Percentiles rank a stretch among this genome's conserved stretches.
phyloP scores from a whole-genome alignment of 441 rosid species.

The Erodium texanum region DNA sequence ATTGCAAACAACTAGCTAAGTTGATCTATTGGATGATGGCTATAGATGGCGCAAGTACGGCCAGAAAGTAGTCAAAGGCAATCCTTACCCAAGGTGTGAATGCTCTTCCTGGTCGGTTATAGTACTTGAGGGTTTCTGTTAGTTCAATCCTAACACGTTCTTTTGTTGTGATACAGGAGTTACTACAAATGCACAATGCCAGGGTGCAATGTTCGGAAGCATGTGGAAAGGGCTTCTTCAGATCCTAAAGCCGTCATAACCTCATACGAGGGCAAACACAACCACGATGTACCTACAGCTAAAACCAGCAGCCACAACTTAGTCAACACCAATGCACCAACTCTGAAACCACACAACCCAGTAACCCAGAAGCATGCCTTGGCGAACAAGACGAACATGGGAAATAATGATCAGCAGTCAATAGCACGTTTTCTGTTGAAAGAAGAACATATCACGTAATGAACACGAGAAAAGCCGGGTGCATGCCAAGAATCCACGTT shows the following conservation, averaged over 20 bases:
- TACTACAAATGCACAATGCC: conserved; percentile 81
- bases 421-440: conserved; percentile 29
- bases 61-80: conserved; percentile 95
- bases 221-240: conserved; percentile 75
- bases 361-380: conserved; percentile 24
- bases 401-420: conserved; percentile 30
- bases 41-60: conserved; percentile 99
- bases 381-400: conserved; percentile 22
- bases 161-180: conserved; percentile 47
- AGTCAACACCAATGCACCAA: conserved; percentile 33
- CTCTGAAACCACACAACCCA: conserved; percentile 29
- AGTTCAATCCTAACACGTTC: background rate
- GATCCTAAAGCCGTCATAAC: conserved; percentile 73
- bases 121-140: no score
- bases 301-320: conserved; percentile 57
- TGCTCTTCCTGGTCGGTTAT: no score
- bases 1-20: conserved; percentile 90
- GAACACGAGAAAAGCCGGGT: conserved; percentile 10
- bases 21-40: conserved; percentile 96
- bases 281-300: conserved; percentile 71
- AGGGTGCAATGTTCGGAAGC: conserved; percentile 86
- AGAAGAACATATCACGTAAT: conserved; percentile 55
- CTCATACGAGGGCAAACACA: conserved; percentile 79
- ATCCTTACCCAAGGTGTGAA: conserved; percentile 83
- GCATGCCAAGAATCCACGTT: no score